Conservation (phyloP, 2,329 filamentous ascomycete genomes). For the Mariannaea sp. region DNA sequence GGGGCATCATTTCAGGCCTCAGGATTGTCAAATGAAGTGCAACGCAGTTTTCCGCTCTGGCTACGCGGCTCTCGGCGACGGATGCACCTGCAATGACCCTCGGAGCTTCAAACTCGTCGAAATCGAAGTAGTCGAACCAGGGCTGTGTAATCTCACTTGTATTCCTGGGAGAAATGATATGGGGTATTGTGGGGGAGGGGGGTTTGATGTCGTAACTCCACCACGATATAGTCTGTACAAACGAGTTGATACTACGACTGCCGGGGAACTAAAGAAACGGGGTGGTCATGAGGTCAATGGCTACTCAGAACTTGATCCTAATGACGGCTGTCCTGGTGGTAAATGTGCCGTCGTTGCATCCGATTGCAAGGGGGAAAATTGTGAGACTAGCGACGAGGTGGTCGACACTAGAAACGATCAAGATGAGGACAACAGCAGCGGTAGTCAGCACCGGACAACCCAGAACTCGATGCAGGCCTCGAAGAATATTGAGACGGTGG, state of each 20-base stretch:
- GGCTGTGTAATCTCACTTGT: slow-evolving; percentile 31
- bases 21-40: slow-evolving; percentile 31
- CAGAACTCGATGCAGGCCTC: too few species aligned
- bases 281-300: too few species aligned
- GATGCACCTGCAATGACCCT: slow-evolving; percentile 33
- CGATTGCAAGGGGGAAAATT: too few species aligned
- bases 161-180: slow-evolving; percentile 12
- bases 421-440: too few species aligned
- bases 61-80: slow-evolving; percentile 32
- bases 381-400: too few species aligned
- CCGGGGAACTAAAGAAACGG: too few species aligned
- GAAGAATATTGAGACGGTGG: too few species aligned
- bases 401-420: too few species aligned
- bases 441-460: too few species aligned
- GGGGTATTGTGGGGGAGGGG: slow-evolving; percentile 36
- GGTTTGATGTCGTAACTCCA: slow-evolving; percentile 13
- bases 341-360: too few species aligned
- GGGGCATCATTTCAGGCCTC: slow-evolving; percentile 23
- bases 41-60: slow-evolving; percentile 10
- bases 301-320: too few species aligned
- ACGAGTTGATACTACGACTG: slow-evolving; percentile 2
- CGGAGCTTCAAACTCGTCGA: not conserved
- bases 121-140: slow-evolving; percentile 25
- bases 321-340: too few species aligned
- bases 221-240: slow-evolving; percentile 25